These are phyloP conservation scores for Syzygium oleosum DNA, from an alignment of 345 rosid species.

Conservation along the genomic window DNA sequence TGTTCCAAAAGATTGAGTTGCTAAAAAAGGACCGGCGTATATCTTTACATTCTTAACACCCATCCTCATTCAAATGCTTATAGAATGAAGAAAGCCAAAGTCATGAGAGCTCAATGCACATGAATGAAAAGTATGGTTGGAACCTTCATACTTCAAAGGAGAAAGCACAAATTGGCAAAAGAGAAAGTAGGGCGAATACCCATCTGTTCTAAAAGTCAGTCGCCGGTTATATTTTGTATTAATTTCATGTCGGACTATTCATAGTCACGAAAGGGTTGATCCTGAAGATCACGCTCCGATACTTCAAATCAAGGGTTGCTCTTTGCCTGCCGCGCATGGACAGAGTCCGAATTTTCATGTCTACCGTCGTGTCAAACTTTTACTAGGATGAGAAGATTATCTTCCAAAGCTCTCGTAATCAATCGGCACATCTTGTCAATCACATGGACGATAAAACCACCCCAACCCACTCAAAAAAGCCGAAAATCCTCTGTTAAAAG, in stretches of 20 bases:
- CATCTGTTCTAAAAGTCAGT: rapidly evolving
- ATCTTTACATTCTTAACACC: background rate
- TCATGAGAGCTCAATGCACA: background rate
- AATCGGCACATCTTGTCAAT: background rate
- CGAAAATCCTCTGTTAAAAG: background rate
- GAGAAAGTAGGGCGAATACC: background rate
- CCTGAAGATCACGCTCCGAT: background rate
- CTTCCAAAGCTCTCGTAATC: background rate
- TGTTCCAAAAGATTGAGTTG: background rate
- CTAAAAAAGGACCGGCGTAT: background rate
- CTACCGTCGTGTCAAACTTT: background rate
- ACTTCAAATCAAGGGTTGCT: background rate
- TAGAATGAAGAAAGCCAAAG: background rate
- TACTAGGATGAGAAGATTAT: background rate
- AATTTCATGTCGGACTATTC: background rate
- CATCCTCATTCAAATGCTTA: background rate
- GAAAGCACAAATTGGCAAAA: background rate
- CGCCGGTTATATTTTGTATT: background rate
- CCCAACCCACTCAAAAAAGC: background rate
- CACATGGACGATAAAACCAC: background rate
- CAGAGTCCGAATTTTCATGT: background rate
- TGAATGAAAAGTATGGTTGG: background rate
- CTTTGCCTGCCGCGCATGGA: background rate
- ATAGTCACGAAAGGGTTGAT: background rate
- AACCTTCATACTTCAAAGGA: background rate